Evolutionary conservation across 2,329 filamentous ascomycete genomes (phyloP).

Genomic region (Massarina eburnea): DNA sequence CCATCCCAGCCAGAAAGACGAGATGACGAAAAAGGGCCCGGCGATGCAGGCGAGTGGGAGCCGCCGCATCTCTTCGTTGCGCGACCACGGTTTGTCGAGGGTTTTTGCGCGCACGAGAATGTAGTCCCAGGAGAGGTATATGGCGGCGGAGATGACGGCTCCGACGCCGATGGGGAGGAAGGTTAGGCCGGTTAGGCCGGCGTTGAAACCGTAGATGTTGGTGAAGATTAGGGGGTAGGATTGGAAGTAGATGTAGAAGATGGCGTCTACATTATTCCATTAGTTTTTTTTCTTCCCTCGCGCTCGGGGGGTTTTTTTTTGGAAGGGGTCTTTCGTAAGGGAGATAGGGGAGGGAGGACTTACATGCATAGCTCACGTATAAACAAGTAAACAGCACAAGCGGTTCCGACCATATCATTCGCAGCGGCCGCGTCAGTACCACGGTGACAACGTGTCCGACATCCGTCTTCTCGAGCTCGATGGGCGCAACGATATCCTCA

Average conservation of each 20-base stretch:
- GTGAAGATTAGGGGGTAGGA: conserved; percentile 70
- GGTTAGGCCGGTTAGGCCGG: conserved; percentile 65
- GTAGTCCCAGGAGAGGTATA: conserved; percentile 68
- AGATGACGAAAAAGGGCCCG: conserved; percentile 58
- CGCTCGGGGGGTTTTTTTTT: background rate
- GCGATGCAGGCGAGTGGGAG: conserved; percentile 72
- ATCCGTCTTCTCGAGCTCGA: conserved; percentile 63
- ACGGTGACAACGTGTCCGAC: conserved; percentile 64
- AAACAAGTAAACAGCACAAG: conserved; percentile 74
- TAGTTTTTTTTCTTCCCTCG: background rate
- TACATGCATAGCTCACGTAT: conserved; percentile 64
- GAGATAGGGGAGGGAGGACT: conserved; percentile 7
- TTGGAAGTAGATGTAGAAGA: conserved; percentile 75
- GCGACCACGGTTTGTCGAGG: conserved; percentile 57
- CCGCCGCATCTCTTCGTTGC: conserved; percentile 66
- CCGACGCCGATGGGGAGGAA: conserved; percentile 71
- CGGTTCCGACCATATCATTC: conserved; percentile 73
- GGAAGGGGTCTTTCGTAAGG: background rate
- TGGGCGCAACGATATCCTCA: conserved; percentile 58
- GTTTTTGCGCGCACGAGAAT: conserved; percentile 57
- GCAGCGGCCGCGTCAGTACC: conserved; percentile 70
- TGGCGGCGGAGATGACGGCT: conserved; percentile 57
- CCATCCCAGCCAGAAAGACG: conserved; percentile 49
- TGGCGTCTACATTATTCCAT: conserved; percentile 41
- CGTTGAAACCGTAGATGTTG: conserved; percentile 63